Evolutionary conservation across 768 basidiomycete species (phyloP).

Genomic region (Lentinula lateritia): DNA sequence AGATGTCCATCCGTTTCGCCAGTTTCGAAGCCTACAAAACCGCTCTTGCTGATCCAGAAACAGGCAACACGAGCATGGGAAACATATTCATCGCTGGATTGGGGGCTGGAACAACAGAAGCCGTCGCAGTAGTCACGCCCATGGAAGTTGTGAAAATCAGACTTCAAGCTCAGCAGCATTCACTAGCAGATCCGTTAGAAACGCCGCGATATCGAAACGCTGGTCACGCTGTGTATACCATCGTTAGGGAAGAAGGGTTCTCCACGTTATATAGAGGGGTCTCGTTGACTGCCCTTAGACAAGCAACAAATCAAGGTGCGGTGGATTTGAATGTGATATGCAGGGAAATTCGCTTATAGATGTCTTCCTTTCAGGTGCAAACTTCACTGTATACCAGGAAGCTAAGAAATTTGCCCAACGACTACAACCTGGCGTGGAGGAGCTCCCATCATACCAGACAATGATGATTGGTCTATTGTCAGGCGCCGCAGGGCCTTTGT

Average conservation of each 20-base stretch:
- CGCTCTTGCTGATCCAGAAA: constrained; percentile 66
- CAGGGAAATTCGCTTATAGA: background rate
- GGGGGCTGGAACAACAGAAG: constrained; percentile 93
- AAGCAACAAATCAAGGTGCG: constrained; percentile 95
- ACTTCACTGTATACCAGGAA: constrained; percentile 98
- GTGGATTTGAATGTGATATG: constrained; percentile 5
- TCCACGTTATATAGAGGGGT: constrained; percentile 88
- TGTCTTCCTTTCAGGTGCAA: constrained; percentile 59
- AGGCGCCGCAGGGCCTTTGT: constrained; percentile 97
- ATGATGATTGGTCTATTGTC: constrained; percentile 94
- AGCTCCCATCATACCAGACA: constrained; percentile 92
- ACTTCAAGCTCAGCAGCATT: constrained; percentile 95
- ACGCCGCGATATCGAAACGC: constrained; percentile 93
- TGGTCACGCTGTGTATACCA: constrained; percentile 92
- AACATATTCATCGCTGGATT: constrained; percentile 94
- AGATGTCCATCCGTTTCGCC: constrained; percentile 99
- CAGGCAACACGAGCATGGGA: constrained; percentile 75
- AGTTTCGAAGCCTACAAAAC: constrained; percentile 95
- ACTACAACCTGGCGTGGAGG: constrained; percentile 70
- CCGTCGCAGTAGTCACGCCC: constrained; percentile 89
- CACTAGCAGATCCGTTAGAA: constrained; percentile 92
- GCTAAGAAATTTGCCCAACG: constrained; percentile 79
- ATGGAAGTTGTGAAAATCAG: constrained; percentile 99
- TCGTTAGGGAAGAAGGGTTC: constrained; percentile 88
- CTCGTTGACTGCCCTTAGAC: constrained; percentile 84